Evolutionary conservation across 345 rosid genomes (phyloP), one percentile per base, ranked within the genome.

Genomic region (Xanthoceras sorbifolium): DNA sequence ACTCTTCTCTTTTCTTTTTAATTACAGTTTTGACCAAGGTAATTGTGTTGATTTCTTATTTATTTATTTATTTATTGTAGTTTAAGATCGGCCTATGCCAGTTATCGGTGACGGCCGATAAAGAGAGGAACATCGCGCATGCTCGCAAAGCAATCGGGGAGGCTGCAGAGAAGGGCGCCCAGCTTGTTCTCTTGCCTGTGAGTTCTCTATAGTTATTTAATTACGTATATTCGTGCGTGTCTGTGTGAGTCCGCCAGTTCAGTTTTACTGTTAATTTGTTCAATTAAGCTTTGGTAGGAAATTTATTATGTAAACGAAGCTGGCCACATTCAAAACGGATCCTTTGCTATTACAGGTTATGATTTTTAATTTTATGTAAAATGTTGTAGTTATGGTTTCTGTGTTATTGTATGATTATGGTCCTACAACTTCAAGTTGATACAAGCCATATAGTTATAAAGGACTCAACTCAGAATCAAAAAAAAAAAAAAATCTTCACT

Each of bases 31-130:
- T 18, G 32, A n/a, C 75, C 23, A 34, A 40, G 10, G 7, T 25
- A 6, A 7, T 69, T 67, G 38, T 62, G 52, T 65, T 76, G 54
- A 71, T 54, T 72, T 74, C 8, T 48, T 14, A 62, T 67, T 26
- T 64, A 31, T 18, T 17, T 40, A n/a, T 72, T 64, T 59, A 22
- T 42, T 38, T 42, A 42, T 59, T 80, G 26, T 81, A 93, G 98
- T 95, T 95, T 80, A 93, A 89, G 67, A 90, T 93, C 52, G 95
- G 93, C 74, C 78, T 92, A 68, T 96, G 99, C 82, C 98, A 96
- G 77, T 76, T 96, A 29, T 81, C 87, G 28, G 95, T 93, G 26
- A 87, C 97, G 22, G 63, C 89, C 9, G 98, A 96, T 72, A 92
- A 92, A 78, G 85, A 88, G 75, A 84, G 89, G 85, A 92, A 96